A percentile compares a stretch with the other conserved stretches of the same genome.
phyloP scores from a whole-genome alignment of 495 filamentous ascomycete species.

The Rusavskia elegans region DNA sequence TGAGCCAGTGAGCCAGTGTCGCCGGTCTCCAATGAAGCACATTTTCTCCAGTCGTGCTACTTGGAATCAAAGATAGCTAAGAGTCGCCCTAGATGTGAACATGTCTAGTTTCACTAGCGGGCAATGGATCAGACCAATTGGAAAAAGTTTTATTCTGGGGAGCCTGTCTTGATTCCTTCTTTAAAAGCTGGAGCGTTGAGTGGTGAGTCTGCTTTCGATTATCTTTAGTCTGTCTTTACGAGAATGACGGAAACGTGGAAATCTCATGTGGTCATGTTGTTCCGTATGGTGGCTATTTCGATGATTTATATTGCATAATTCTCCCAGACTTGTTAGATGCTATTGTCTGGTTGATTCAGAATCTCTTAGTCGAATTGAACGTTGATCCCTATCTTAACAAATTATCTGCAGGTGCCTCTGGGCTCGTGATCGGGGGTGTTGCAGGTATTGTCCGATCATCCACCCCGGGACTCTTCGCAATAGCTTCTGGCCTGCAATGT shows the following conservation, averaged over 20 bases:
- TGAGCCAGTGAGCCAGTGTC: no score
- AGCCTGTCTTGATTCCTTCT: slow-evolving; percentile 21
- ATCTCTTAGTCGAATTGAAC: no score
- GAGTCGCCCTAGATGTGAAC: not conserved
- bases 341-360: no score
- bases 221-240: slow-evolving; percentile 3
- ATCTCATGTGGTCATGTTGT: no score
- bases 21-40: no score
- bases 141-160: not conserved
- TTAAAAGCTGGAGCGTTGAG: slow-evolving; percentile 35
- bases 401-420: slow-evolving; percentile 39
- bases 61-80: not conserved
- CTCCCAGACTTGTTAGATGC: no score
- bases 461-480: slow-evolving; percentile 51
- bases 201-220: slow-evolving; percentile 24
- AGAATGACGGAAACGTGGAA: no score
- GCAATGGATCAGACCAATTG: not conserved
- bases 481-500: slow-evolving; percentile 63
- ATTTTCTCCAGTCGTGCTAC: not conserved
- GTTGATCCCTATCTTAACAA: not conserved
- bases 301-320: no score
- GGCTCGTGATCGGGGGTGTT: slow-evolving; percentile 55
- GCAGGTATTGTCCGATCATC: slow-evolving; percentile 50
- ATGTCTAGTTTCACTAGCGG: not conserved
- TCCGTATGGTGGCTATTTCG: no score